A percentile compares a stretch with the other conserved stretches of the same genome.
Conservation (phyloP, 2,329 filamentous ascomycete species). For the Epichloe festucae region DNA sequence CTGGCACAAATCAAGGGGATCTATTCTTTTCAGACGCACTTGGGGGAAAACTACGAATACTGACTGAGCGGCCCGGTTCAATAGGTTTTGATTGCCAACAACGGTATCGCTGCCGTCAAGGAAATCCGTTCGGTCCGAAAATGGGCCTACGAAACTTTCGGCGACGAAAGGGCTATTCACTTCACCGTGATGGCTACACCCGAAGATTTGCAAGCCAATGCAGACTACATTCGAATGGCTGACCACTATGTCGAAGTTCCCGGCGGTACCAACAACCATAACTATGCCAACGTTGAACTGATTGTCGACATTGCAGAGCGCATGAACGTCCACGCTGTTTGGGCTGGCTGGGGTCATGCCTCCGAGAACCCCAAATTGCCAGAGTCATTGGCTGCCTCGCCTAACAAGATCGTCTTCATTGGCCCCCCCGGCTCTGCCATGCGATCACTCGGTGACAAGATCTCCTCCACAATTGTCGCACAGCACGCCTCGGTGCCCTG, state of each 20-base stretch:
- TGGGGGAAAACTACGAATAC: too few relatives aligned
- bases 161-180: constrained; percentile 94
- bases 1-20: neutral
- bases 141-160: constrained; percentile 99
- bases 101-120: constrained; percentile 98
- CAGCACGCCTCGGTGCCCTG: constrained; percentile 94
- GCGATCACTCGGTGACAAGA: constrained; percentile 98
- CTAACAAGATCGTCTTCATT: constrained; percentile 98
- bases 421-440: constrained; percentile 95
- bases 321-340: constrained; percentile 96
- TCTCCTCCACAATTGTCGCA: constrained; percentile 97
- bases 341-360: constrained; percentile 98
- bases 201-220: constrained; percentile 93
- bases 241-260: constrained; percentile 99
- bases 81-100: constrained; percentile 96
- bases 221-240: constrained; percentile 98
- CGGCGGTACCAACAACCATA: constrained; percentile 99
- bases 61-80: neutral
- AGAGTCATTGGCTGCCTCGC: constrained; percentile 87
- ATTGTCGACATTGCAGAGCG: constrained; percentile 98
- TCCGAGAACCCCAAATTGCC: constrained; percentile 98
- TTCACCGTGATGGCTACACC: constrained; percentile 99
- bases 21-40: neutral
- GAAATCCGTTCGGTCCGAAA: constrained; percentile 98
- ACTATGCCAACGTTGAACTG: constrained; percentile 98